Conservation (phyloP, 345 rosid species). For the Hibiscus tridactylites region DNA sequence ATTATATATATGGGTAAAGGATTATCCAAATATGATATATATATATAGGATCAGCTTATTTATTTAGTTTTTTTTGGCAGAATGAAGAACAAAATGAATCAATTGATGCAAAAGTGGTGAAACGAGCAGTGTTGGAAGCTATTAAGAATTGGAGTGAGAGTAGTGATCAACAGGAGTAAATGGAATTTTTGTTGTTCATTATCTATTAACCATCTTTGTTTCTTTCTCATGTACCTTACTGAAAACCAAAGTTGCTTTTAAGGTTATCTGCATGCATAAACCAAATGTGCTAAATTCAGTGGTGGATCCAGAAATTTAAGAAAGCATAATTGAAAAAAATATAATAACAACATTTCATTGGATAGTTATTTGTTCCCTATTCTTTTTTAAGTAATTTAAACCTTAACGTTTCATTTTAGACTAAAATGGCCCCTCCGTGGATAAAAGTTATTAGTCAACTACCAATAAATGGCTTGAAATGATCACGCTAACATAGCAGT, state of each 20-base stretch:
- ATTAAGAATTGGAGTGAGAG: slow-evolving; percentile 46
- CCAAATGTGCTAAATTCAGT: background rate
- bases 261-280: background rate
- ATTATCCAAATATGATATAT: background rate
- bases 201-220: background rate
- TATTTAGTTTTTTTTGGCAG: slow-evolving; percentile 26
- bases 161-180: background rate
- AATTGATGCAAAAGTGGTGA: slow-evolving; percentile 60
- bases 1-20: background rate
- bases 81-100: slow-evolving; percentile 47
- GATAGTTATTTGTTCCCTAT: no score
- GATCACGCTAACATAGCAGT: no score
- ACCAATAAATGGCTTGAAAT: no score
- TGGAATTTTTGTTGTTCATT: background rate
- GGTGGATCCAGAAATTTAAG: no score
- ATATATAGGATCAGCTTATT: background rate
- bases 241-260: background rate
- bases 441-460: no score
- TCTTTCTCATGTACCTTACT: background rate
- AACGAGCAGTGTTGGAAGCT: slow-evolving; percentile 62
- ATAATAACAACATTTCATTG: no score
- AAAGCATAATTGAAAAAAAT: no score
- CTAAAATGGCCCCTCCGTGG: no score
- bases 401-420: no score
- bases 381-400: no score